Base-by-base conservation (phyloP, 441 rosid species). In the Mallotus japonicus region DNA sequence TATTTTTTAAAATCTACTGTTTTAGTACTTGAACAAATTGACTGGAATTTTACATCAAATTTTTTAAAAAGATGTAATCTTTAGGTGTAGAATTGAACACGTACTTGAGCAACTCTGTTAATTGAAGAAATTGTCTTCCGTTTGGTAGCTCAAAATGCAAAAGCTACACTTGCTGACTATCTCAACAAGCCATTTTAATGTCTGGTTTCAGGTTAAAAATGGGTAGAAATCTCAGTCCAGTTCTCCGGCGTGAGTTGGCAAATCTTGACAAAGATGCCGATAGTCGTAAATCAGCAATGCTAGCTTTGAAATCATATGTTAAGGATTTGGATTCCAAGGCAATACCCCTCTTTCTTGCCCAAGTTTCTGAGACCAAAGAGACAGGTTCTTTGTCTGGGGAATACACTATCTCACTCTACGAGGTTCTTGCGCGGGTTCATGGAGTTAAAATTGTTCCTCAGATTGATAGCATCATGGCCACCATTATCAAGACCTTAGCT, bases 381-480 rank as follows among this genome's bases (percentile, higher is more conserved):
- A 90, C 90, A 0, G 93, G 97, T 12, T 82, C 88, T 11, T 70
- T 94, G 19, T 89, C 98, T 0, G 97, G 97, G 9, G 99, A 94
- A 75, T 92, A 94, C 90, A 92, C 99, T 2, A 92, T 96, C 72
- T 96, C 99, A 0, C 96, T 94, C 24, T 94, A 88, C 55, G 99
- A 96, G 82, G 94, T 89, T 82, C 98, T 96, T 77, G 96, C 99
- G 3, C 98, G 97, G 62, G 90, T 90, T 71, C 99, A 94, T 59
- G 99, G 99, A 55, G 87, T 85, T 49, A 92, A 94, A 74, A 84
- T 94, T 50, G 95, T 92, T 81, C 92, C 96, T 47, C 97, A 90
- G 74, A 88, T 91, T 10, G 94, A 90, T 46, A 90, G 83, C 78
- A 90, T 96, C 80, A 89, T 96, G 99, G 73, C 83, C 0, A 87